Evolutionary conservation across 305 asterid species (phyloP).

Genomic region (Salvia sclarea): DNA sequence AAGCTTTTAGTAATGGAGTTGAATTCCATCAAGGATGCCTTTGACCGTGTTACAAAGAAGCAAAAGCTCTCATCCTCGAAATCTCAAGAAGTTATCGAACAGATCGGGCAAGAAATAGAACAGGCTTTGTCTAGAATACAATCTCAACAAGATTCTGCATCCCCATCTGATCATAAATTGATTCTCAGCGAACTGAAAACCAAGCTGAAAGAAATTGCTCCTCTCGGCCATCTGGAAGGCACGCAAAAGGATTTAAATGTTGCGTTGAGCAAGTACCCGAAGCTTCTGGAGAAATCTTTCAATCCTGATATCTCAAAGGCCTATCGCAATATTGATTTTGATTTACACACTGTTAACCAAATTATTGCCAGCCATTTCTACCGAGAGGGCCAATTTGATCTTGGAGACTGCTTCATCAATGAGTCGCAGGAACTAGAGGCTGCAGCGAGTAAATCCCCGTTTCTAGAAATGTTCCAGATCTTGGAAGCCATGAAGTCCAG

Average conservation of each 20-base stretch:
- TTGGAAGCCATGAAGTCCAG: conserved; percentile 76
- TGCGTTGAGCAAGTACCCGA: conserved; percentile 78
- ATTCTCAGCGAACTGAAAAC: conserved; percentile 62
- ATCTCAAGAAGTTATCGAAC: conserved; percentile 74
- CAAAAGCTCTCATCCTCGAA: conserved; percentile 79
- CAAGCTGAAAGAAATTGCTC: conserved; percentile 70
- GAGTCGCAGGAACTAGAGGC: conserved; percentile 65
- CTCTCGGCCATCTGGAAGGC: conserved; percentile 72
- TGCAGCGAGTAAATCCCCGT: conserved; percentile 53
- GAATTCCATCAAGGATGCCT: conserved; percentile 82
- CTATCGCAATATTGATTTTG: conserved; percentile 75
- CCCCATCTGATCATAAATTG: conserved; percentile 48
- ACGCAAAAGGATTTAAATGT: conserved; percentile 76
- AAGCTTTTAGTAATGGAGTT: conserved; percentile 65
- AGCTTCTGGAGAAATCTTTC: conserved; percentile 78
- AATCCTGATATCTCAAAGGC: conserved; percentile 90
- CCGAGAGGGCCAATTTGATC: conserved; percentile 76
- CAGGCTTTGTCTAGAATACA: conserved; percentile 68
- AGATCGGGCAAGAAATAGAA: conserved; percentile 69
- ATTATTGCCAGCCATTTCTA: conserved; percentile 86
- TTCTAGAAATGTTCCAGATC: conserved; percentile 65
- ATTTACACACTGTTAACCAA: conserved; percentile 62
- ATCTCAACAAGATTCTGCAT: conserved; percentile 45
- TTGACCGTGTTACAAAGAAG: conserved; percentile 89
- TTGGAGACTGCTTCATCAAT: conserved; percentile 69